Conservation (phyloP, 2,329 filamentous ascomycete species). For the Simplicillium sp. region DNA sequence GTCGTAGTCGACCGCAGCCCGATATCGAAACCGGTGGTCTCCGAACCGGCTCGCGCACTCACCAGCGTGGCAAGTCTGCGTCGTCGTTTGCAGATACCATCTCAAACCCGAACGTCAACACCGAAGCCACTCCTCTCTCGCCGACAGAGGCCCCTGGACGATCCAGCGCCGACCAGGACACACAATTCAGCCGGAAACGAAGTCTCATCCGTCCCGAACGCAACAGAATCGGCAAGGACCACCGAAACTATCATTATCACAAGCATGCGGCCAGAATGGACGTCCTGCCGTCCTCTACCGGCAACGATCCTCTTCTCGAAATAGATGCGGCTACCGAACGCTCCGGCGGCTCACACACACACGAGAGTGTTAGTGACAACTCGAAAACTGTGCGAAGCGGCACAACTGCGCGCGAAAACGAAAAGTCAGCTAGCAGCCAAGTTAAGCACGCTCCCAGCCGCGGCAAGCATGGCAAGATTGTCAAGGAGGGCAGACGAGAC, state of each 20-base stretch:
- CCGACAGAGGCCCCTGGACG: neutral
- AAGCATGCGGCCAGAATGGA: conserved; percentile 92
- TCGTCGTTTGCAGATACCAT: conserved; percentile 51
- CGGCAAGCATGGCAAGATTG: conserved; percentile 51
- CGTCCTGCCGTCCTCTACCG: conserved; percentile 81
- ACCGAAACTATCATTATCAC: conserved; percentile 93
- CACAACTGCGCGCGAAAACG: conserved; percentile 15
- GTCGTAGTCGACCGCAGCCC: conserved; percentile 2
- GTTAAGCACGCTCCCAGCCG: conserved; percentile 27
- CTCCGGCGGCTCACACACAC: conserved; percentile 33
- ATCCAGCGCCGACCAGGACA: conserved; percentile 12
- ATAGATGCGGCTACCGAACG: conserved; percentile 54
- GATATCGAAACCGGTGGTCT: conserved; percentile 62
- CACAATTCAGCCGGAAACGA: conserved; percentile 58
- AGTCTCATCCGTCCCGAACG: conserved; percentile 86
- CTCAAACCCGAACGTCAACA: conserved; percentile 41
- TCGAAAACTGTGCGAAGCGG: conserved; percentile 24
- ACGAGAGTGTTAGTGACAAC: conserved; percentile 35
- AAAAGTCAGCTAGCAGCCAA: conserved; percentile 17
- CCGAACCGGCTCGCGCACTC: conserved; percentile 28
- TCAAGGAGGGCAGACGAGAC: conserved; percentile 42
- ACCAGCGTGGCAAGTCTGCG: conserved; percentile 47
- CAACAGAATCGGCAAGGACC: conserved; percentile 71
- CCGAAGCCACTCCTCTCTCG: conserved; percentile 28
- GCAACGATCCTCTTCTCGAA: conserved; percentile 81